phyloP scores from a whole-genome alignment of 78 protist species.

The Chrysochromulina tobinii region DNA sequence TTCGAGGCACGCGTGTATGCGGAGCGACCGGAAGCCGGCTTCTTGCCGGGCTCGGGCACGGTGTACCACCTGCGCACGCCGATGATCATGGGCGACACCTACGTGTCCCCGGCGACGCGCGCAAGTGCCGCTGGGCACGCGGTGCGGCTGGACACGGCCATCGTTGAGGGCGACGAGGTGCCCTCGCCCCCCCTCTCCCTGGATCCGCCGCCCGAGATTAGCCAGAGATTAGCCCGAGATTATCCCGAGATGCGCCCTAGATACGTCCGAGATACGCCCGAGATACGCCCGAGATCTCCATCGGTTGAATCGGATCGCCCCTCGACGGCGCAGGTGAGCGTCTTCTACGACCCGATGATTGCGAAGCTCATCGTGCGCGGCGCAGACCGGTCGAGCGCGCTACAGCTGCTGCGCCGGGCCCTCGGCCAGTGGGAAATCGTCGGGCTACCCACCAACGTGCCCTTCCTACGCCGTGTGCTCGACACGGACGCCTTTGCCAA shows the following conservation, averaged over 20 bases:
- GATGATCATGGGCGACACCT: neutral
- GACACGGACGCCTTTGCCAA: neutral
- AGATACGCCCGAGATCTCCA: too few relatives aligned
- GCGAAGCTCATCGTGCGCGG: slow-evolving; percentile 76
- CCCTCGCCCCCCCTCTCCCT: too few relatives aligned
- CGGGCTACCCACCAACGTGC: slow-evolving; percentile 5
- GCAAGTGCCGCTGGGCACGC: neutral
- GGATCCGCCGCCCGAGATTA: too few relatives aligned
- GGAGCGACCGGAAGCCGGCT: slow-evolving; percentile 85
- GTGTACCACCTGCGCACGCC: slow-evolving; percentile 61
- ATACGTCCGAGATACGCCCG: too few relatives aligned
- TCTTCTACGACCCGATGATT: slow-evolving; percentile 97
- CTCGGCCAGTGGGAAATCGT: neutral
- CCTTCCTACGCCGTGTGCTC: neutral
- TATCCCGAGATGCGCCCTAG: too few relatives aligned
- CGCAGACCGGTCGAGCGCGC: neutral
- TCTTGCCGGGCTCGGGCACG: slow-evolving; percentile 85
- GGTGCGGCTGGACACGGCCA: slow-evolving; percentile 75
- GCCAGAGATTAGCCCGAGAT: too few relatives aligned
- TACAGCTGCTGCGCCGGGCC: neutral
- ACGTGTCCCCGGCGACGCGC: neutral
- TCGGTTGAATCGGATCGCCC: too few relatives aligned
- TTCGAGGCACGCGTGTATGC: slow-evolving; percentile 96
- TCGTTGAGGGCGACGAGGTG: neutral
- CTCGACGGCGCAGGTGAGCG: slow-evolving; percentile 49